These are phyloP conservation scores for Erythrophleum fordii DNA, from an alignment of 306 rosid species.

Conservation along the genomic window DNA sequence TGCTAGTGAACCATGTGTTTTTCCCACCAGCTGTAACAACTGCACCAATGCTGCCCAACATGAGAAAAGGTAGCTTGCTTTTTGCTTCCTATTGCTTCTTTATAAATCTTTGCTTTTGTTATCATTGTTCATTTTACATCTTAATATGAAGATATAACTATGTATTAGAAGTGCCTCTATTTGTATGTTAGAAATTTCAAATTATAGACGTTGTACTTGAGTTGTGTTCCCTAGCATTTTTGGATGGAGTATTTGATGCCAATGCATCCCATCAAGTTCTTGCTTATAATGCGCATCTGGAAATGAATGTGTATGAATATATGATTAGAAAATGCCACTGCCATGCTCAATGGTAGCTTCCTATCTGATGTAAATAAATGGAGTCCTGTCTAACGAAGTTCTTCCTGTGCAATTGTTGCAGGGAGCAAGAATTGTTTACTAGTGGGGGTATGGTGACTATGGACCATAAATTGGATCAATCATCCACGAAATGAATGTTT, in stretches of 20 bases:
- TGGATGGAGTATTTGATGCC: slow-evolving; percentile 19
- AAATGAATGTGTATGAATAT: not conserved
- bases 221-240: slow-evolving; percentile 13
- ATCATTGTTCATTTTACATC: slow-evolving; percentile 2
- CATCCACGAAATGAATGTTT: not conserved
- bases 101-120: slow-evolving; percentile 15
- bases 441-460: not conserved
- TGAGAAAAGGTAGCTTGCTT: slow-evolving; percentile 43
- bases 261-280: not conserved
- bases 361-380: not conserved
- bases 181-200: not conserved
- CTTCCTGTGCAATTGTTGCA: not conserved
- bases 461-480: not conserved
- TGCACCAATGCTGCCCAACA: slow-evolving; percentile 36
- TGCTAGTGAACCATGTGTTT: slow-evolving; percentile 40
- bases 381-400: not conserved
- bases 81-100: slow-evolving; percentile 10
- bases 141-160: not conserved
- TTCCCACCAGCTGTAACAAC: slow-evolving; percentile 39
- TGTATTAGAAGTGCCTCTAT: slow-evolving; percentile 12
- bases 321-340: not conserved
- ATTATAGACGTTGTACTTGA: slow-evolving; percentile 11
- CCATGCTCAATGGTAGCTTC: not conserved
- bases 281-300: not conserved
- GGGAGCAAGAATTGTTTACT: not conserved